Evolutionary conservation across 129 eudicot genomes (phyloP), one percentile per base, ranked within the genome.

Genomic region (Deinandra increscens): DNA sequence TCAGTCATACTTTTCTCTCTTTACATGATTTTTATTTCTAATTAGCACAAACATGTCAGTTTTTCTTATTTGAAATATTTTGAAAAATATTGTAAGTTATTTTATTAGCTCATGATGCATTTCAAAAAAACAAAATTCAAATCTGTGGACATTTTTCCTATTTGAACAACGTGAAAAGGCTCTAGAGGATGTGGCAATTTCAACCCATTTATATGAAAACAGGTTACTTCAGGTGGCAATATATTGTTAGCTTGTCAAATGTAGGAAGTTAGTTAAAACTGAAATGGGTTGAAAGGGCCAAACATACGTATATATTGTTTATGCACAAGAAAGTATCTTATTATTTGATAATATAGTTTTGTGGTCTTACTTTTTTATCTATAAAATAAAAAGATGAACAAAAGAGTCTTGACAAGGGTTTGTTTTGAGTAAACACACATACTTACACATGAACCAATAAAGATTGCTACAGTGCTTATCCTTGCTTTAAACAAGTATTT

Each of bases 381-480:
- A 51, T 19, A 18, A 9, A 22, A 23, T 54, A 3, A 54, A 20
- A 9, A 7, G 36, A n/a, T n/a, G n/a, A 26, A 22, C 51, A 54
- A 10, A 58, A 29, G 38, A 29, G n/a, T 54, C 15, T 18, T 50
- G 56, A n/a, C n/a, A n/a, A n/a, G n/a, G n/a, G n/a, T n/a, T n/a
- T n/a, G n/a, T n/a, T n/a, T n/a, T n/a, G n/a, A n/a, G 64, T 58
- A 6, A 58, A 58, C 33, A 55, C 62, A 13, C 41, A 4, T 58
- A n/a, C n/a, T n/a, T n/a, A 56, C 72, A 53, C 23, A 68, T 17
- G 58, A 48, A 54, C 10, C 46, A 41, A 22, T 51, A 69, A 36
- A 8, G 17, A 22, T 70, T 14, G 15, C 53, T 31, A 54, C 39
- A 56, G 15, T 59, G 7, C 41, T 39, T 26, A 23, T 54, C 29